A percentile compares a stretch with the other conserved stretches of the same genome.
Evolutionary conservation across 2,329 filamentous ascomycete species (phyloP).

Genomic region (Nemania serpens): DNA sequence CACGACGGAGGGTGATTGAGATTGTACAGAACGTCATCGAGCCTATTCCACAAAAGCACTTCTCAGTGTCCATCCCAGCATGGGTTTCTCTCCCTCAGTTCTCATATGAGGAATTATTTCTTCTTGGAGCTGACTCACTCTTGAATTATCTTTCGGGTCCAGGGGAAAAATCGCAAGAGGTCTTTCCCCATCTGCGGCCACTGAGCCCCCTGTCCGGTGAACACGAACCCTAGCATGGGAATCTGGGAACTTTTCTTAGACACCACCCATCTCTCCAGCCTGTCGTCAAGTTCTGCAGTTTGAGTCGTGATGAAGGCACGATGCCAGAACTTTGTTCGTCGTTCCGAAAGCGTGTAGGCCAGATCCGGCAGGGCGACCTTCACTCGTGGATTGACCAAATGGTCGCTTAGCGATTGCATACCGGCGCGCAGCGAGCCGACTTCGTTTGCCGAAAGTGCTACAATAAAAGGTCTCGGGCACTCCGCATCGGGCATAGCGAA

Average conservation of each 20-base stretch:
- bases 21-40: constrained; percentile 3
- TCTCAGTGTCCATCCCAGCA: not conserved
- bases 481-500: not conserved
- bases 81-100: not conserved
- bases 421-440: constrained; percentile 28
- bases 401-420: constrained; percentile 28
- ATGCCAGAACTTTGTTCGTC: constrained; percentile 30
- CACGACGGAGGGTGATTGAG: constrained; percentile 24
- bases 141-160: constrained; percentile 13
- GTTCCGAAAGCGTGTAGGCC: constrained; percentile 39
- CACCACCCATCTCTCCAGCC: not conserved
- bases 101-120: not conserved
- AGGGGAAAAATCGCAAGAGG: constrained; percentile 19
- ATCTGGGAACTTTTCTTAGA: not conserved
- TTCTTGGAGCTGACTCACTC: constrained; percentile 14
- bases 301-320: constrained; percentile 32
- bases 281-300: not conserved
- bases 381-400: constrained; percentile 37
- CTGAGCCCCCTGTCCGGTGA: constrained; percentile 36
- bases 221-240: constrained; percentile 24
- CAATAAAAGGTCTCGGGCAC: not conserved
- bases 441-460: constrained; percentile 37
- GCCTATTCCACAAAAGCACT: not conserved
- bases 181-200: constrained; percentile 34
- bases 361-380: constrained; percentile 33